Percentiles rank a stretch among this genome's conserved stretches.
These are phyloP conservation scores for Neospora caninum DNA, from an alignment of 169 alveolate species.

Conservation along the genomic window DNA sequence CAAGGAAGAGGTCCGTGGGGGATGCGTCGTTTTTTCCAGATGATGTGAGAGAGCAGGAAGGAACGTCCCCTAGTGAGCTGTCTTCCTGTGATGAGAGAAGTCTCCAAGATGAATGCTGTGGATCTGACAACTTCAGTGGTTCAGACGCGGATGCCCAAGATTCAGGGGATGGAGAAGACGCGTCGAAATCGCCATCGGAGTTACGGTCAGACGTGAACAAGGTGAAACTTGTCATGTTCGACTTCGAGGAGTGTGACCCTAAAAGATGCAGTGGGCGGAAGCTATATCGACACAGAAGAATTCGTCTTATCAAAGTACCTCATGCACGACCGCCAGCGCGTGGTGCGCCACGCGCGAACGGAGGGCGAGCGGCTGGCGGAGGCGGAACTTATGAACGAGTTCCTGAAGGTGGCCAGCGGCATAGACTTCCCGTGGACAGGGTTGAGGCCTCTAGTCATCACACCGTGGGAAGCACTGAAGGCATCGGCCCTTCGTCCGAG, in stretches of 20 bases:
- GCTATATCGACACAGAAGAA: constrained; percentile 81
- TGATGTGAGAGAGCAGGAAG: neutral
- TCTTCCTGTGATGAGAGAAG: neutral
- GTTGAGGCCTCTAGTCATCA: neutral
- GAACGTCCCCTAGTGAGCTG: neutral
- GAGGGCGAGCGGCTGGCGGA: constrained; percentile 25
- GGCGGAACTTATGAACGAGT: constrained; percentile 39
- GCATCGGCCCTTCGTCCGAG: too few species aligned
- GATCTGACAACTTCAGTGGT: neutral
- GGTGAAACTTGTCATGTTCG: constrained; percentile 89
- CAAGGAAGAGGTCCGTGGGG: too few species aligned
- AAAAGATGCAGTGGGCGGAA: constrained; percentile 95
- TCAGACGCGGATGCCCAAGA: neutral
- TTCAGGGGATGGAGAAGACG: neutral
- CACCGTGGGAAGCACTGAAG: neutral
- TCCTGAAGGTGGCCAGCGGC: constrained; percentile 36
- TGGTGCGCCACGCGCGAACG: neutral
- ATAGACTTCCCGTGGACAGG: neutral
- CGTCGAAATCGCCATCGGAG: neutral
- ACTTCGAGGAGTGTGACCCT: constrained; percentile 94
- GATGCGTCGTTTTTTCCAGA: neutral
- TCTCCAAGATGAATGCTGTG: neutral
- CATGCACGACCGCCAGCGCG: neutral
- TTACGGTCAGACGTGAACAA: neutral
- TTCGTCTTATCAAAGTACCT: constrained; percentile 69